phyloP scores from a whole-genome alignment of 2,329 filamentous ascomycete species.

The Fusarium irregulare region DNA sequence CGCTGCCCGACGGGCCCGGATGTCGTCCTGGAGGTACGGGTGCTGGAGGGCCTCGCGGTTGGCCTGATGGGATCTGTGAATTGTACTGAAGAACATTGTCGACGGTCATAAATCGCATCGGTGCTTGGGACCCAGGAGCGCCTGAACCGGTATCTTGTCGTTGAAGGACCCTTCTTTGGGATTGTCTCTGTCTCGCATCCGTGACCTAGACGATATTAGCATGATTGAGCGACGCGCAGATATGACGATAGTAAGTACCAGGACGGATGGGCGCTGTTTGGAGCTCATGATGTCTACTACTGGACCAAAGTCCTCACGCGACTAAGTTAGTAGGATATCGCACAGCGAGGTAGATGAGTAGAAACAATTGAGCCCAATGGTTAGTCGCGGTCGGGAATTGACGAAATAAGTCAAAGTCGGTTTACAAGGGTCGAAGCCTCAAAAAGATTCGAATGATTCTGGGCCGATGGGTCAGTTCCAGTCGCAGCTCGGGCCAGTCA shows the following conservation, averaged over 20 bases:
- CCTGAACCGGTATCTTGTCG: slow-evolving; percentile 50
- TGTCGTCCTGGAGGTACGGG: slow-evolving; percentile 52
- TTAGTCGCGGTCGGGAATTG: slow-evolving; percentile 8
- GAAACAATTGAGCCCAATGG: not conserved
- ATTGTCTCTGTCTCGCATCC: slow-evolving; percentile 53
- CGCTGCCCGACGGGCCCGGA: slow-evolving; percentile 29
- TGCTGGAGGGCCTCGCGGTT: slow-evolving; percentile 76
- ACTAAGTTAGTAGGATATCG: not conserved
- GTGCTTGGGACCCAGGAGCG: slow-evolving; percentile 49
- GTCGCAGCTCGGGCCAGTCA: slow-evolving; percentile 39
- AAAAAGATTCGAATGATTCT: slow-evolving; percentile 40
- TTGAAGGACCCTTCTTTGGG: slow-evolving; percentile 49
- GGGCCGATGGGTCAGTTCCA: slow-evolving; percentile 21
- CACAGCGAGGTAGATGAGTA: not conserved
- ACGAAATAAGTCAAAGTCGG: slow-evolving; percentile 9
- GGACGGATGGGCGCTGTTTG: slow-evolving; percentile 68
- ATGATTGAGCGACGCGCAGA: slow-evolving; percentile 18
- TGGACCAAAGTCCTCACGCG: not conserved
- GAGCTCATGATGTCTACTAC: slow-evolving; percentile 53
- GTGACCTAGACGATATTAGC: slow-evolving; percentile 50
- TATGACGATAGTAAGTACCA: slow-evolving; percentile 58
- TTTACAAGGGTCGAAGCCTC: slow-evolving; percentile 21
- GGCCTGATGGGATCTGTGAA: slow-evolving; percentile 93
- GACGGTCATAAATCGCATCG: slow-evolving; percentile 85
- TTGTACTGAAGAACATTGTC: slow-evolving; percentile 95